Percentiles rank a stretch among this genome's conserved stretches.
Conservation (phyloP, 2,329 filamentous ascomycete genomes). For the Shiraia bambusicola region DNA sequence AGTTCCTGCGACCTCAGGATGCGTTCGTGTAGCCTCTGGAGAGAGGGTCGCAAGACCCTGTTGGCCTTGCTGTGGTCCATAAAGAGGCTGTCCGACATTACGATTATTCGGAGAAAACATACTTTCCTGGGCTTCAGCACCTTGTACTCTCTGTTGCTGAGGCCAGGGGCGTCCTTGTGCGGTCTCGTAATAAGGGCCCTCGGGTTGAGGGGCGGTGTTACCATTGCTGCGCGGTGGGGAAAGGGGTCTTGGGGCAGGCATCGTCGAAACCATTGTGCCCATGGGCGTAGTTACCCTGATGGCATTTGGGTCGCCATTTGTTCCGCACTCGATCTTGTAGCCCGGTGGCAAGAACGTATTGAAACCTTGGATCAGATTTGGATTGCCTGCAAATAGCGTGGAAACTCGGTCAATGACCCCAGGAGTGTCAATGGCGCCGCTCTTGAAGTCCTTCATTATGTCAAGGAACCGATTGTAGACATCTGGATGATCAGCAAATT, state of each 20-base stretch:
- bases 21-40: conserved; percentile 40
- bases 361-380: conserved; percentile 93
- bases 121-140: conserved; percentile 39
- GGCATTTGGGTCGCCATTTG: conserved; percentile 89
- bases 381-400: conserved; percentile 91
- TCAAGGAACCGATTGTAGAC: conserved; percentile 97
- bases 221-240: conserved; percentile 56
- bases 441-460: conserved; percentile 99
- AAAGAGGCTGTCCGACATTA: conserved; percentile 43
- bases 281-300: conserved; percentile 97
- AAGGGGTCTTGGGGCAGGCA: conserved; percentile 58
- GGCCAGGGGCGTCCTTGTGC: conserved; percentile 44
- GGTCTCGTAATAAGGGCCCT: conserved; percentile 41
- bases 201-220: conserved; percentile 50
- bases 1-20: conserved; percentile 42
- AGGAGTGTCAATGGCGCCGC: conserved; percentile 96
- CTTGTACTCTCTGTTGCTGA: conserved; percentile 33
- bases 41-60: conserved; percentile 39
- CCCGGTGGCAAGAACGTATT: conserved; percentile 96
- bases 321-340: conserved; percentile 94
- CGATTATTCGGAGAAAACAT: conserved; percentile 50
- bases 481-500: conserved; percentile 94
- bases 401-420: conserved; percentile 97
- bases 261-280: conserved; percentile 92
- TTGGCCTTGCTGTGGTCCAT: conserved; percentile 39